Conservation (phyloP, 495 filamentous ascomycete genomes). For the Thermothielavioides terrestris region DNA sequence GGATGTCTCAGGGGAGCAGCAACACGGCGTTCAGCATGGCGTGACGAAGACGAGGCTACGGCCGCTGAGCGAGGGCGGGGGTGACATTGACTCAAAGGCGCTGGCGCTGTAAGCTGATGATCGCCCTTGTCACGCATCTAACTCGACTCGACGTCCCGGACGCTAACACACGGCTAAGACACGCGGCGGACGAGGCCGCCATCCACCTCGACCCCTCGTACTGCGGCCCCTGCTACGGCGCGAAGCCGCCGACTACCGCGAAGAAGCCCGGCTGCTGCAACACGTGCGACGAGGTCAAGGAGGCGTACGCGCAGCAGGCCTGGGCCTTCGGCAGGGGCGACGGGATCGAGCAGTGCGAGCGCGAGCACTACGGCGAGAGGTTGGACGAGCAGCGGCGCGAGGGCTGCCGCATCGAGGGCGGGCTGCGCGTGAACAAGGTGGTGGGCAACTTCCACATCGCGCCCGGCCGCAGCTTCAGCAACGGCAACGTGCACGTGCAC, state of each 20-base stretch:
- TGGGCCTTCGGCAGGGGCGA: conserved; percentile 94
- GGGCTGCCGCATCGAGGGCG: conserved; percentile 91
- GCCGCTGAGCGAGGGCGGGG: conserved; percentile 61
- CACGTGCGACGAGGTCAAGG: conserved; percentile 91
- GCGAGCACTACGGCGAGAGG: conserved; percentile 84
- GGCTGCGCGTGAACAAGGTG: conserved; percentile 92
- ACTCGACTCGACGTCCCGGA: neutral
- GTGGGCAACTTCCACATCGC: conserved; percentile 98
- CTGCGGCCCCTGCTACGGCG: conserved; percentile 91
- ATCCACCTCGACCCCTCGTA: conserved; percentile 82
- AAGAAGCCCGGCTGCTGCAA: conserved; percentile 81
- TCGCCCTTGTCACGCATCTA: too few species aligned
- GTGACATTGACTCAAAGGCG: conserved; percentile 64
- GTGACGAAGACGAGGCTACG: conserved; percentile 79
- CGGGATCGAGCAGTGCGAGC: conserved; percentile 88
- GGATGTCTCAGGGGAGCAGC: conserved; percentile 96
- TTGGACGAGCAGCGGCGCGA: conserved; percentile 80
- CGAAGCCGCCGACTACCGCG: conserved; percentile 57
- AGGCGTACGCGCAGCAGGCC: conserved; percentile 77
- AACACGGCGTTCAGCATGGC: conserved; percentile 85
- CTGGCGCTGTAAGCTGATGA: conserved; percentile 62
- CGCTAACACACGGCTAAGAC: conserved; percentile 33
- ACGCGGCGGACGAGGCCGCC: conserved; percentile 54
- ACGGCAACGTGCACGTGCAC: conserved; percentile 93
- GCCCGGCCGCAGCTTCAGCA: conserved; percentile 86